Evolutionary conservation across 306 rosid genomes (phyloP), one percentile per base, ranked within the genome.

Genomic region (Cucurbita ficifolia): DNA sequence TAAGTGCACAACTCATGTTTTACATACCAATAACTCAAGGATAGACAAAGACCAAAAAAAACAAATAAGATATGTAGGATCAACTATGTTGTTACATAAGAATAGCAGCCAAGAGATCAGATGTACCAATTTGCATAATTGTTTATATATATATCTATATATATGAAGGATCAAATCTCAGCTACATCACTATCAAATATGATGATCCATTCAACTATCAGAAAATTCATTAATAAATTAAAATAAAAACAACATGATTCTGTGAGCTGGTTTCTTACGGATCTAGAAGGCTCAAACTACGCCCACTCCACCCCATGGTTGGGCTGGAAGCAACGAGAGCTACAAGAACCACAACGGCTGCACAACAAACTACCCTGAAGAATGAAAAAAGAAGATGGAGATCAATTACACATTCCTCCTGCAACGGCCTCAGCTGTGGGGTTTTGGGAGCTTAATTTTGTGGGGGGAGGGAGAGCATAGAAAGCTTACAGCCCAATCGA

Each of bases 241-340:
- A 46, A 69, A 76, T 80, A 35, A 75, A 83, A 57, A 29, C 48
- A 45, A 56, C 65, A 38, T 39, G 63, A 59, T 63, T 68, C 72
- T 39, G 74, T 36, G 59, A 84, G 79, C 71, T 73, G 51, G 80
- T 70, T 74, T 80, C 92, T 82, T 75, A 95, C 99, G 99, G 99
- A 75, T 95, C 97, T 76, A 95, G 86, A 29, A 95, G 89, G 83
- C 97, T 95, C 76, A 95, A 87, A 83, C 99, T 95, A 76, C 99
- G 83, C 56, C 99, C 99, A 85, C 99, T 95, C 99, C 99, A 95
- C 75, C 99, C 99, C 86, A 48, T 89, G 16, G 99, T 95, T 43
- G 99, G 99, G 83, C 99, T 95, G 75, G 99, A 91, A 72, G 99
- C 97, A 59, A 95, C 99, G 80, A 91, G 48, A 76, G 97, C 99